These are phyloP conservation scores for Olyra latifolia DNA, from an alignment of 176 grass and related monocot genomes.

Conservation along the genomic window DNA sequence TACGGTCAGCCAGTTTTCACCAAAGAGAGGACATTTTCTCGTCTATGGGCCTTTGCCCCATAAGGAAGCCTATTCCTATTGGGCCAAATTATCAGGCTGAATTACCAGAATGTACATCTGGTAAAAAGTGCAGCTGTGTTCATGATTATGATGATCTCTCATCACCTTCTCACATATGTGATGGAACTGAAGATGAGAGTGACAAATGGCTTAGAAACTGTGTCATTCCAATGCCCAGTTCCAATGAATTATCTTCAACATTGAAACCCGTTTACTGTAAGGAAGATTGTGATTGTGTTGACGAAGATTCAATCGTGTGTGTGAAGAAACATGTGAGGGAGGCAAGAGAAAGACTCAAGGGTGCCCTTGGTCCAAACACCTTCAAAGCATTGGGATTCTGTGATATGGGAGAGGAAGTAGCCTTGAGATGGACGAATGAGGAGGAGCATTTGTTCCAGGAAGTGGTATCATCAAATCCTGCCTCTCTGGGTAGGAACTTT, in stretches of 20 bases:
- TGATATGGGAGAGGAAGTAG: conserved; percentile 84
- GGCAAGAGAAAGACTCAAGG: conserved; percentile 63
- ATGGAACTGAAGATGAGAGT: conserved; percentile 42
- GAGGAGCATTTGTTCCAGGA: conserved; percentile 75
- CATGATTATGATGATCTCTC: conserved; percentile 19
- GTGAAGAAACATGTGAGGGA: conserved; percentile 78
- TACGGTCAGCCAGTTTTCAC: conserved; percentile 43
- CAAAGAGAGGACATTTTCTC: conserved; percentile 38
- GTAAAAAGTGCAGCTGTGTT: neutral
- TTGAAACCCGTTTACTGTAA: conserved; percentile 38
- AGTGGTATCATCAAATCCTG: conserved; percentile 68
- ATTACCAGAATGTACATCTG: conserved; percentile 53
- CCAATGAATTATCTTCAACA: conserved; percentile 22
- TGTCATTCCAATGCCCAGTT: conserved; percentile 53
- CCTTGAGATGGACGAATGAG: conserved; percentile 69
- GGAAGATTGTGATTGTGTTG: conserved; percentile 60
- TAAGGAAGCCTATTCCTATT: conserved; percentile 58
- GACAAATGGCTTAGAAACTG: conserved; percentile 61
- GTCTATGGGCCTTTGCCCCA: conserved; percentile 36
- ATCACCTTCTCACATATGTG: conserved; percentile 25
- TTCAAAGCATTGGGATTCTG: conserved; percentile 69
- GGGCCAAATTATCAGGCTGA: conserved; percentile 79
- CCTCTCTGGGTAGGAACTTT: conserved; percentile 64
- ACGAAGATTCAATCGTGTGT: conserved; percentile 57
- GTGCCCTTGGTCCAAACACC: conserved; percentile 39